Conservation (phyloP, 805 yeast genomes). For the Pichia exigua region DNA sequence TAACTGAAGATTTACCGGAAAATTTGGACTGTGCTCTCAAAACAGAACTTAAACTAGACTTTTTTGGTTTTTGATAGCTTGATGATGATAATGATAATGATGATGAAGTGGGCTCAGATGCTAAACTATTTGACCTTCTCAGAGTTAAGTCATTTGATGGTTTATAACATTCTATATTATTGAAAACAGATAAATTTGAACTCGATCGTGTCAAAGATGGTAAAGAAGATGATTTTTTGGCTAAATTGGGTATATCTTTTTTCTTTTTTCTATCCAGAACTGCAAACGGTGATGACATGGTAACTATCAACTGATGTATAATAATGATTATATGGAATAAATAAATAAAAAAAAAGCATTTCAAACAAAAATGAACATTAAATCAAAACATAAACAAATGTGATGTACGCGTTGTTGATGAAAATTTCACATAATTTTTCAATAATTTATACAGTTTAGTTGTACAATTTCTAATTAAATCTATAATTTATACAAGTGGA, state of each 20-base stretch:
- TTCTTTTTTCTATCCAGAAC: conserved; percentile 9
- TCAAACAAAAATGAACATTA: too few species aligned
- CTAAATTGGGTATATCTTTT: background rate
- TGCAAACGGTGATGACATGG: conserved; percentile 12
- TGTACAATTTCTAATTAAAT: background rate
- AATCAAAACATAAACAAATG: background rate
- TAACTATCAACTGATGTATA: too few species aligned
- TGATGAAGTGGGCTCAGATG: background rate
- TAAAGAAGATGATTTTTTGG: background rate
- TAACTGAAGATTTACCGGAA: conserved; percentile 5
- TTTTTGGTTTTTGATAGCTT: background rate
- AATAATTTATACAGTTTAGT: too few species aligned
- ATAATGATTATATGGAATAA: too few species aligned
- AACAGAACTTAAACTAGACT: conserved; percentile 3
- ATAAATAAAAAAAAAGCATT: background rate
- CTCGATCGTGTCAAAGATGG: background rate
- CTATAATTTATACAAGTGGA: background rate
- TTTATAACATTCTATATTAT: background rate
- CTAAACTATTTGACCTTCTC: background rate
- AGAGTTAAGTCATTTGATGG: background rate
- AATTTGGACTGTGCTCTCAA: conserved; percentile 7
- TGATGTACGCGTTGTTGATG: background rate
- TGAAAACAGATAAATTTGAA: conserved; percentile 1
- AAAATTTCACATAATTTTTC: too few species aligned
- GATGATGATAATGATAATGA: background rate